These are phyloP conservation scores for Cryptococcus jaspeensis DNA, from an alignment of 1,284 basidiomycete species.

Conservation along the genomic window DNA sequence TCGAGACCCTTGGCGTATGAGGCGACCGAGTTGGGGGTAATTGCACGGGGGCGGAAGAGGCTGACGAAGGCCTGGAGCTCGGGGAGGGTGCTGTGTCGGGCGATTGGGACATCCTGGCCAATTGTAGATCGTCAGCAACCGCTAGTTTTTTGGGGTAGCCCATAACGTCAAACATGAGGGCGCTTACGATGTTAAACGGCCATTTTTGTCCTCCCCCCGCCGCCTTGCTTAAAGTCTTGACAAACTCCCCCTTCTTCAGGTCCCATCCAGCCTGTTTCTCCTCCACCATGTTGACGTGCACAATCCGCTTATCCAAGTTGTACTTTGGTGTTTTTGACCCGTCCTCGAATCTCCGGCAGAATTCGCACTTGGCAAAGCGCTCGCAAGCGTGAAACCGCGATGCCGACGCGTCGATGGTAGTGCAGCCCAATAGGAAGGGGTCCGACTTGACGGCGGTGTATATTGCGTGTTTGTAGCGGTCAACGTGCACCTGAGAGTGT, in stretches of 20 bases:
- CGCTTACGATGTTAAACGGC: conserved; percentile 44
- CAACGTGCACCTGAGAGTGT: conserved; percentile 72
- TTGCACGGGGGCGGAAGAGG: conserved; percentile 68
- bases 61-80: conserved; percentile 76
- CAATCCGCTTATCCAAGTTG: conserved; percentile 31
- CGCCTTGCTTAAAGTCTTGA: conserved; percentile 23
- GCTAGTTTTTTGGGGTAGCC: neutral
- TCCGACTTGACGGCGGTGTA: conserved; percentile 60
- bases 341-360: conserved; percentile 24
- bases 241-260: conserved; percentile 30
- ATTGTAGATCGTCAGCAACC: neutral
- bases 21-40: conserved; percentile 77
- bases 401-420: conserved; percentile 60
- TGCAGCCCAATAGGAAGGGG: conserved; percentile 63
- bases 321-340: conserved; percentile 14
- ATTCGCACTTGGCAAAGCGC: conserved; percentile 67
- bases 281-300: conserved; percentile 48
- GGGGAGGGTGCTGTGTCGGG: conserved; percentile 78
- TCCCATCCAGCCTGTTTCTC: conserved; percentile 57
- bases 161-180: no score
- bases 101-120: conserved; percentile 71
- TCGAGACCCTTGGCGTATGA: conserved; percentile 64
- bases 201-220: conserved; percentile 31
- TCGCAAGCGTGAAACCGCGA: conserved; percentile 92
- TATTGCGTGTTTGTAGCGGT: conserved; percentile 76